Percentiles rank a stretch among this genome's conserved stretches.
Evolutionary conservation across 1,139 yeast species (phyloP).

Genomic region (Casaregolazyma suthepensis): DNA sequence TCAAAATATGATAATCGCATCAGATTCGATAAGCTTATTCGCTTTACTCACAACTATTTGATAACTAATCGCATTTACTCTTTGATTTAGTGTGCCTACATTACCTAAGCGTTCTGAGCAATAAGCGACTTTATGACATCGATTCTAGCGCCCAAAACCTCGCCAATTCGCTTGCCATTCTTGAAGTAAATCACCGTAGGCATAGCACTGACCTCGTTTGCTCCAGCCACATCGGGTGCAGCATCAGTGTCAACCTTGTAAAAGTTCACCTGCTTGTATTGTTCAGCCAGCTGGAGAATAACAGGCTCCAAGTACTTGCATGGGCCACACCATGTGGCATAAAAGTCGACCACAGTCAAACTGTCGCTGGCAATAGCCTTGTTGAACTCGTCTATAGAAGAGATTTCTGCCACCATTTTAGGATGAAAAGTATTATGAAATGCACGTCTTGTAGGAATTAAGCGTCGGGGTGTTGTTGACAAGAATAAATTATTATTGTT

Average conservation of each 20-base stretch:
- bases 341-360: constrained; percentile 73
- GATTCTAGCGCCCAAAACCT: constrained; percentile 84
- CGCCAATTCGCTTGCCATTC: constrained; percentile 63
- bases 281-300: constrained; percentile 64
- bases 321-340: constrained; percentile 97
- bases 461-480: background rate
- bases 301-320: constrained; percentile 94
- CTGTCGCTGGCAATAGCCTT: constrained; percentile 19
- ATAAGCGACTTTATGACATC: constrained; percentile 69
- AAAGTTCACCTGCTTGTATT: constrained; percentile 57
- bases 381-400: constrained; percentile 20
- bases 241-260: constrained; percentile 83
- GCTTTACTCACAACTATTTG: no score
- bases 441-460: background rate
- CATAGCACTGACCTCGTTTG: constrained; percentile 75
- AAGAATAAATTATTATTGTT: background rate
- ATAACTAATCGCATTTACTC: no score
- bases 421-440: constrained; percentile 9
- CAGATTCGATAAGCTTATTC: no score
- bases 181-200: constrained; percentile 82
- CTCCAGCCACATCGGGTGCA: constrained; percentile 64
- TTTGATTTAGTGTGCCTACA: no score
- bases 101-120: constrained; percentile 22
- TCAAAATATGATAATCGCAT: no score
- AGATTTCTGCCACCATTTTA: constrained; percentile 22